Evolutionary conservation across 2,329 filamentous ascomycete genomes (phyloP).

Genomic region (Arthroderma sp.): DNA sequence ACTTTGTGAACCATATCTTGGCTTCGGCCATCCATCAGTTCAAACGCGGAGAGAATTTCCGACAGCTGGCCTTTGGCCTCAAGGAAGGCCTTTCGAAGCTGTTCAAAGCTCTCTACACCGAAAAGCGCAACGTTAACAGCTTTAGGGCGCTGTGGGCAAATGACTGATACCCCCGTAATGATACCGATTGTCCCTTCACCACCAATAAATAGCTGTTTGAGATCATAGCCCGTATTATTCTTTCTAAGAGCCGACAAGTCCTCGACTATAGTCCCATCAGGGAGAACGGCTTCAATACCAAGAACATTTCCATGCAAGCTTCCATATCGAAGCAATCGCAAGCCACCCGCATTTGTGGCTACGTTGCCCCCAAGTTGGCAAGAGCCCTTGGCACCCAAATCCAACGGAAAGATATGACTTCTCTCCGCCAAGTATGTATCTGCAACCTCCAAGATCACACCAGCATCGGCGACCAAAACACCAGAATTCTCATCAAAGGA

Average conservation of each 20-base stretch:
- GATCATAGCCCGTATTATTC: slow-evolving; percentile 97
- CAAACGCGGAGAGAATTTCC: slow-evolving; percentile 93
- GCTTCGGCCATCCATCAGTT: slow-evolving; percentile 82
- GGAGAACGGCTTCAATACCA: slow-evolving; percentile 83
- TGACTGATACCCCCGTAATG: slow-evolving; percentile 77
- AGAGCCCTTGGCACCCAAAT: slow-evolving; percentile 94
- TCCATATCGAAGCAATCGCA: slow-evolving; percentile 81
- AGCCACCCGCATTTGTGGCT: slow-evolving; percentile 84
- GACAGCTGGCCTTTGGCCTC: slow-evolving; percentile 82
- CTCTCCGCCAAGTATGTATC: slow-evolving; percentile 75
- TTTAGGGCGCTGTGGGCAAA: slow-evolving; percentile 74
- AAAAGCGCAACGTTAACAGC: slow-evolving; percentile 94
- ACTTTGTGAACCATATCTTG: slow-evolving; percentile 65
- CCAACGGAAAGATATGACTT: slow-evolving; percentile 83
- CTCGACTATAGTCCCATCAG: slow-evolving; percentile 83
- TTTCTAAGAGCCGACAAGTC: slow-evolving; percentile 81
- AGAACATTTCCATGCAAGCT: slow-evolving; percentile 88
- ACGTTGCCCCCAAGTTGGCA: slow-evolving; percentile 96
- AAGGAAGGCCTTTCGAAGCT: slow-evolving; percentile 72
- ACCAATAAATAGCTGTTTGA: slow-evolving; percentile 94
- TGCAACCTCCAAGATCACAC: slow-evolving; percentile 76
- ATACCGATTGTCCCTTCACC: slow-evolving; percentile 90
- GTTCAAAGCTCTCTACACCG: slow-evolving; percentile 77
- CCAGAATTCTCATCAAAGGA: slow-evolving; percentile 91
- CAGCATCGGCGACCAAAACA: slow-evolving; percentile 78